Evolutionary conservation across 495 filamentous ascomycete species (phyloP).

Genomic region (Jackrogersella minutella): DNA sequence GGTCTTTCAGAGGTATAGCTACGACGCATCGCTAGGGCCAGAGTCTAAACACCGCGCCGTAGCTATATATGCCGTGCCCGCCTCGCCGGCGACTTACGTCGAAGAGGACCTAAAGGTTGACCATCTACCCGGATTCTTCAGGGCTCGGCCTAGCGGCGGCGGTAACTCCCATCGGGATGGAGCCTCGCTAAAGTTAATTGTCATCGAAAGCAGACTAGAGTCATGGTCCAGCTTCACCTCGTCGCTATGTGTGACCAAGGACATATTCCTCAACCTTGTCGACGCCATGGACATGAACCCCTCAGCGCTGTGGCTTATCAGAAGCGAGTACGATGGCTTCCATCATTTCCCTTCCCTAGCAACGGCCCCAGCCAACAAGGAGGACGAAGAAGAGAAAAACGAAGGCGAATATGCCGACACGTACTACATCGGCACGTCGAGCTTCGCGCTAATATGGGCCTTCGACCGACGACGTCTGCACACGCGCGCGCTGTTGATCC

Average conservation of each 20-base stretch:
- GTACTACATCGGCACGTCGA: conserved; percentile 40
- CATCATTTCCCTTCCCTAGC: conserved; percentile 17
- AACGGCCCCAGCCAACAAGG: background rate
- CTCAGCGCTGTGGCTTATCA: conserved; percentile 33
- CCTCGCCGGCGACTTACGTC: conserved; percentile 15
- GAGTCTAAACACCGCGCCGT: conserved; percentile 26
- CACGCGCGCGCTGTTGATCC: conserved; percentile 34
- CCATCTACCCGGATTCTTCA: conserved; percentile 24
- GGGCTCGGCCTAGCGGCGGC: background rate
- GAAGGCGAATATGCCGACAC: conserved; percentile 12
- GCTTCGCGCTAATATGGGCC: conserved; percentile 40
- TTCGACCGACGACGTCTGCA: conserved; percentile 16
- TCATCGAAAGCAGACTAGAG: conserved; percentile 31
- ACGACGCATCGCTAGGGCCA: conserved; percentile 21
- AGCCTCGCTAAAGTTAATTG: conserved; percentile 25
- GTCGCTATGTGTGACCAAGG: conserved; percentile 26
- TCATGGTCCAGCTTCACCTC: conserved; percentile 23
- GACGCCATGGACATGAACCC: conserved; percentile 28
- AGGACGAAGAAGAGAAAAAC: background rate
- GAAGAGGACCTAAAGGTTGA: conserved; percentile 24
- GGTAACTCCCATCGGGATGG: background rate
- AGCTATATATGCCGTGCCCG: conserved; percentile 14
- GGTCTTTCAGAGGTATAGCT: conserved; percentile 33
- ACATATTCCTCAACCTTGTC: conserved; percentile 27
- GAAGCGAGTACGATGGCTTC: conserved; percentile 37